Evolutionary conservation across 176 grass and related monocot species (phyloP), one percentile per base, ranked within the genome.

Genomic region (Melocanna baccifera): DNA sequence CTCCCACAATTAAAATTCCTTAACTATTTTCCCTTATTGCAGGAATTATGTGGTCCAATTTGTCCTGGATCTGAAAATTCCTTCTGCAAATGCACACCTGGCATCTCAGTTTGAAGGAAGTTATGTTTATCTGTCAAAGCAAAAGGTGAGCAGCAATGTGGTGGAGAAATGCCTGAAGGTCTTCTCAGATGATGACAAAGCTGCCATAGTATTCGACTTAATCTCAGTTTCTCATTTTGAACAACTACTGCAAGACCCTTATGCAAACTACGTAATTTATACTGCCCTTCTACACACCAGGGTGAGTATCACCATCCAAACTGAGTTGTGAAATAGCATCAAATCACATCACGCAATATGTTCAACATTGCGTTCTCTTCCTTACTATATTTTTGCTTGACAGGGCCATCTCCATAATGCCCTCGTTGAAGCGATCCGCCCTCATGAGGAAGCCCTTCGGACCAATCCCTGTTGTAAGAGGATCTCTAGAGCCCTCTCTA

Each of bases 141-240:
- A 98, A 80, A 98, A 98, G 78, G 94, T 93, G 47, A 93, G 96
- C 89, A 98, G 91, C 72, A 95, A 98, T 83, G 96, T 98, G 79
- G 91, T 98, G 28, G 93, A 98, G 80, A 98, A 90, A 89, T 98
- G 96, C 86, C 83, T 98, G 45, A 92, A 89, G 84, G 62, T 69
- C 29, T 95, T 95, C 72, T 41, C 53, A 4, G 89, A 95, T 43
- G 81, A 90, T 71, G 89, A 85, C 57, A 94, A 82, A 76, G 79
- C 87, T 50, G 83, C 75, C 52, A 93, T 95, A 47, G 87, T 98
- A 51, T 70, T 64, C 23, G 96, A 98, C 66, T 79, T 98, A 20
- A 86, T 93, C 42, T 87, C 73, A 6, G 87, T 78, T 13, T 48
- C 85, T 62, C 89, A 86, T 46, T 95, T 98, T 79, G 92, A 93